Evolutionary conservation across 2,329 filamentous ascomycete species (phyloP).

Genomic region (Clonostachys rhizophaga): DNA sequence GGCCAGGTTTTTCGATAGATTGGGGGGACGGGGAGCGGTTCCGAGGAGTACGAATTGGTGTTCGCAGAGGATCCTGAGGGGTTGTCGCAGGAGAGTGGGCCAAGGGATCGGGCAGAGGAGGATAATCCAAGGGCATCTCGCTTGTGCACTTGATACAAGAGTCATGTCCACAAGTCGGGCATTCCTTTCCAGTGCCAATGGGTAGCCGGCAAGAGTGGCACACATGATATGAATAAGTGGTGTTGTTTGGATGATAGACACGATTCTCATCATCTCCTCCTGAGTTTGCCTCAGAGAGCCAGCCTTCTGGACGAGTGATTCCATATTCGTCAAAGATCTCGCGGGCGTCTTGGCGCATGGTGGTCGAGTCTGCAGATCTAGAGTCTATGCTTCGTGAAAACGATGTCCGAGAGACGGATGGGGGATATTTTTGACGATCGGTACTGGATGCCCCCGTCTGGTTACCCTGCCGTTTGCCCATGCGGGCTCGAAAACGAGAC

Average conservation of each 20-base stretch:
- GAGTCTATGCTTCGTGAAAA: slow-evolving; percentile 8
- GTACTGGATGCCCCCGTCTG: neutral
- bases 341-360: slow-evolving; percentile 34
- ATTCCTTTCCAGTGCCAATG: slow-evolving; percentile 30
- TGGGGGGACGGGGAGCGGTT: no score
- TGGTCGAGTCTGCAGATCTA: slow-evolving; percentile 22
- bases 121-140: slow-evolving; percentile 13
- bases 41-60: neutral
- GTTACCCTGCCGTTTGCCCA: no score
- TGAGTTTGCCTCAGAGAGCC: slow-evolving; percentile 35
- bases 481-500: no score
- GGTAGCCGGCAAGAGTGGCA: slow-evolving; percentile 46
- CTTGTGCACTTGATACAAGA: slow-evolving; percentile 41
- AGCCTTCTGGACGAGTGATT: slow-evolving; percentile 37
- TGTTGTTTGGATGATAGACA: no score
- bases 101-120: neutral
- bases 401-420: no score
- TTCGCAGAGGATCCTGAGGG: neutral
- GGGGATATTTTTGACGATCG: neutral
- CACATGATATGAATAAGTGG: slow-evolving; percentile 16
- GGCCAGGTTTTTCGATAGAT: neutral
- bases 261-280: slow-evolving; percentile 11
- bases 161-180: slow-evolving; percentile 43
- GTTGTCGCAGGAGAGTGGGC: neutral
- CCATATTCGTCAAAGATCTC: slow-evolving; percentile 41